A percentile compares a stretch with the other conserved stretches of the same genome.
Conservation (phyloP, 169 alveolate genomes). For the Ichthyophthirius multifiliis region DNA sequence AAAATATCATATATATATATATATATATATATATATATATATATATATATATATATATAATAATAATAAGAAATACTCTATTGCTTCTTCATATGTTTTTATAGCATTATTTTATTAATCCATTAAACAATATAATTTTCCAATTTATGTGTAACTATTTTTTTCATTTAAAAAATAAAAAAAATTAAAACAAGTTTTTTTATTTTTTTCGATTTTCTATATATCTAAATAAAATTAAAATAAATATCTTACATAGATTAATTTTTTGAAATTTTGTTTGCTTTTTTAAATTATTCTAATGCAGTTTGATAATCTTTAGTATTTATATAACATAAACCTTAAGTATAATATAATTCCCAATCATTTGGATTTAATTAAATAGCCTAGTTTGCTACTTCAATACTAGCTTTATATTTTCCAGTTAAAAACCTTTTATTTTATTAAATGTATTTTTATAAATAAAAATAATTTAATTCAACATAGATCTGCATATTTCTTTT, state of each 20-base stretch:
- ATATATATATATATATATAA: slow-evolving; percentile 70
- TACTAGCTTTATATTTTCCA: slow-evolving; percentile 70
- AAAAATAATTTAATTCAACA: too few species aligned
- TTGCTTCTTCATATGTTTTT: slow-evolving; percentile 78
- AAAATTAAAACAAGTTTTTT: neutral
- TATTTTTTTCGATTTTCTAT: neutral
- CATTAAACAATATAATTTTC: slow-evolving; percentile 16
- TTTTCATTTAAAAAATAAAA: neutral
- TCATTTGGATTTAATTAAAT: slow-evolving; percentile 68
- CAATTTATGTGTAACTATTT: slow-evolving; percentile 2
- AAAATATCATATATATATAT: slow-evolving; percentile 71
- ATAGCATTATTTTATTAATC: slow-evolving; percentile 79
- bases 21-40: slow-evolving; percentile 67
- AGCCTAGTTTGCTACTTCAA: slow-evolving; percentile 82
- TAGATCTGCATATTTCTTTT: slow-evolving; percentile 68
- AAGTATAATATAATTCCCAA: slow-evolving; percentile 82
- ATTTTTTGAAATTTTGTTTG: slow-evolving; percentile 74
- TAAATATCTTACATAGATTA: slow-evolving; percentile 46
- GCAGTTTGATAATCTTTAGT: slow-evolving; percentile 67
- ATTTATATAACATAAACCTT: slow-evolving; percentile 76
- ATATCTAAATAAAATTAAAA: neutral
- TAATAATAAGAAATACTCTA: too few species aligned
- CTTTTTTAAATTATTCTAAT: slow-evolving; percentile 59
- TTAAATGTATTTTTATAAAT: neutral
- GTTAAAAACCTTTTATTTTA: neutral